Percentiles rank a stretch among this genome's conserved stretches.
These are phyloP conservation scores for Penicillium bovifimosum DNA, from an alignment of 495 filamentous ascomycete species.

Conservation along the genomic window DNA sequence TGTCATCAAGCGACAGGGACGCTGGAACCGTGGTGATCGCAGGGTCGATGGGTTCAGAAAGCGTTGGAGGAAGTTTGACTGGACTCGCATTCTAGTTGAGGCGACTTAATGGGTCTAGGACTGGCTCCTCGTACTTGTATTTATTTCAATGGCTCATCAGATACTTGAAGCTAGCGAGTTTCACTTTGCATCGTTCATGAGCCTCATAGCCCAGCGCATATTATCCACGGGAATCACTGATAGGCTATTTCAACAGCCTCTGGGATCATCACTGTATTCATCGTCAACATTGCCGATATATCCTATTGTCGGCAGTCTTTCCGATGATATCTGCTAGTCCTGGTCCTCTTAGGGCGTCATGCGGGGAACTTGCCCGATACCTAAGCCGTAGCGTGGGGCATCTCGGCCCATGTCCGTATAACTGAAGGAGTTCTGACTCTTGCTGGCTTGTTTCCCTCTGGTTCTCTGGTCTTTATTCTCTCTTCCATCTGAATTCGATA, in stretches of 20 bases:
- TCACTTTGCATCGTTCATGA: not conserved
- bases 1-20: constrained; percentile 84
- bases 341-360: not conserved
- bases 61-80: constrained; percentile 90
- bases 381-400: constrained; percentile 13
- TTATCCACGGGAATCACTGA: too few species aligned
- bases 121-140: not conserved
- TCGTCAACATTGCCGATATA: not conserved
- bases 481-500: not conserved
- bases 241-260: too few species aligned
- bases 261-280: not conserved
- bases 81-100: constrained; percentile 78
- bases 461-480: not conserved
- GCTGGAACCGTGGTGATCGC: constrained; percentile 71
- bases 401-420: constrained; percentile 14
- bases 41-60: constrained; percentile 76
- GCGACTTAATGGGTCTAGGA: constrained; percentile 11
- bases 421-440: constrained; percentile 7
- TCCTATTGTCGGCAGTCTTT: not conserved
- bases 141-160: not conserved
- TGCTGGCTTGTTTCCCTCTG: not conserved
- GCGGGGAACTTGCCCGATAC: constrained; percentile 20
- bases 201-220: not conserved
- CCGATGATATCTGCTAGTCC: not conserved
- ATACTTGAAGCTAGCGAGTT: not conserved